These are phyloP conservation scores for Diplodia seriata DNA, from an alignment of 2,329 filamentous ascomycete genomes.

Conservation along the genomic window DNA sequence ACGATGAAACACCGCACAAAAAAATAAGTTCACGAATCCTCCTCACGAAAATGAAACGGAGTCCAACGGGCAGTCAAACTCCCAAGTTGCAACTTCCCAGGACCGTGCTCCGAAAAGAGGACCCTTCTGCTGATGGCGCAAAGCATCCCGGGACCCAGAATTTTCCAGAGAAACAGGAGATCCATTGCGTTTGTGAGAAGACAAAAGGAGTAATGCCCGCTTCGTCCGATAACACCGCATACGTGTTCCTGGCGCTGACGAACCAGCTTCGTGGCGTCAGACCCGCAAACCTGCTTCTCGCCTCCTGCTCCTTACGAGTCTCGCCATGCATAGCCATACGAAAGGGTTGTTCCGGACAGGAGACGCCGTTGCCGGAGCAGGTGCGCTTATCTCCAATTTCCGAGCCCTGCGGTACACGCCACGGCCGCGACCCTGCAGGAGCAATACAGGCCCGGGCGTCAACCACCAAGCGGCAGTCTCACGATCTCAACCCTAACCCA, in stretches of 20 bases:
- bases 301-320: slow-evolving; percentile 2
- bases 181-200: not conserved
- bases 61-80: slow-evolving; percentile 11
- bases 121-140: slow-evolving; percentile 14
- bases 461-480: slow-evolving; percentile 29
- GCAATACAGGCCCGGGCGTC: slow-evolving; percentile 4
- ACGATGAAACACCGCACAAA: slow-evolving; percentile 22
- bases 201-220: slow-evolving; percentile 17
- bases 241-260: not conserved
- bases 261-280: not conserved
- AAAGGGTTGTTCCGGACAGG: not conserved
- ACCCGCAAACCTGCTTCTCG: slow-evolving; percentile 9
- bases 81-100: not conserved
- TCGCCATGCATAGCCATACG: not conserved
- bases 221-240: slow-evolving; percentile 13
- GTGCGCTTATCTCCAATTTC: not conserved
- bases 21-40: not conserved
- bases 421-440: not conserved
- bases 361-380: slow-evolving; percentile 13
- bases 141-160: slow-evolving; percentile 12
- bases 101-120: slow-evolving; percentile 9
- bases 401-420: slow-evolving; percentile 6
- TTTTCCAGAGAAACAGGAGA: slow-evolving; percentile 15
- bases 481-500: slow-evolving; percentile 31
- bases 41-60: slow-evolving; percentile 29